phyloP scores from a whole-genome alignment of 2,329 filamentous ascomycete species.

The Thermomyces lanuginosus region DNA sequence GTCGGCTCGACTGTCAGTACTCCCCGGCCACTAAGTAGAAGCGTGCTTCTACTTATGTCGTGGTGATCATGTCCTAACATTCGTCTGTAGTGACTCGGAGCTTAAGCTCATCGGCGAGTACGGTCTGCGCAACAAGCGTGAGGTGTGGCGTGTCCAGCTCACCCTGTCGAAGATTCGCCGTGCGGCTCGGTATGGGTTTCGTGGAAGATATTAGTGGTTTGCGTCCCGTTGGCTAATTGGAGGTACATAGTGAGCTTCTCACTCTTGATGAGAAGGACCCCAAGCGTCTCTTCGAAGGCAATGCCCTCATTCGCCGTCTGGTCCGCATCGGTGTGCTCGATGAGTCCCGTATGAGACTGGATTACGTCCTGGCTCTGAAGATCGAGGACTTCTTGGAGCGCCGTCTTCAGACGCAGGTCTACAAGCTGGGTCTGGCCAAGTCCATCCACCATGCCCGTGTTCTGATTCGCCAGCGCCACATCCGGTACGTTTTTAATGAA shows the following conservation, averaged over 20 bases:
- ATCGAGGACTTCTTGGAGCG: slow-evolving; percentile 99
- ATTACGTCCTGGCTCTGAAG: slow-evolving; percentile 99
- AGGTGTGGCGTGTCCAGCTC: slow-evolving; percentile 99
- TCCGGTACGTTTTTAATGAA: slow-evolving; percentile 41
- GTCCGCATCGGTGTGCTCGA: slow-evolving; percentile 99
- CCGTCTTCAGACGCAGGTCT: slow-evolving; percentile 98
- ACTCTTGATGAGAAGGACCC: slow-evolving; percentile 99
- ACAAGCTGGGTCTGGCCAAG: slow-evolving; percentile 99
- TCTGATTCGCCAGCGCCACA: slow-evolving; percentile 98
- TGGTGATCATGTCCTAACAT: slow-evolving; percentile 54
- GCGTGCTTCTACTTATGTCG: slow-evolving; percentile 97
- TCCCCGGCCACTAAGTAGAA: slow-evolving; percentile 87
- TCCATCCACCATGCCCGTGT: slow-evolving; percentile 99
- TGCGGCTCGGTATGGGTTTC: slow-evolving; percentile 76
- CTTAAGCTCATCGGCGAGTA: slow-evolving; percentile 99
- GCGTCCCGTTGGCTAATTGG: slow-evolving; percentile 2
- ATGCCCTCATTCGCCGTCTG: slow-evolving; percentile 98
- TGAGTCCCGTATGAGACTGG: slow-evolving; percentile 99
- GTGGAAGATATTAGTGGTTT: not conserved
- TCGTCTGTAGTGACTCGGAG: slow-evolving; percentile 76
- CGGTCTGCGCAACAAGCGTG: slow-evolving; percentile 99
- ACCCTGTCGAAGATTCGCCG: slow-evolving; percentile 99
- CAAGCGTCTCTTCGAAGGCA: slow-evolving; percentile 99
- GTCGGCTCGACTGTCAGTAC: slow-evolving; percentile 98
- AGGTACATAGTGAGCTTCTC: slow-evolving; percentile 85